These are phyloP conservation scores for Acer negundo DNA, from an alignment of 345 rosid species.

Conservation along the genomic window DNA sequence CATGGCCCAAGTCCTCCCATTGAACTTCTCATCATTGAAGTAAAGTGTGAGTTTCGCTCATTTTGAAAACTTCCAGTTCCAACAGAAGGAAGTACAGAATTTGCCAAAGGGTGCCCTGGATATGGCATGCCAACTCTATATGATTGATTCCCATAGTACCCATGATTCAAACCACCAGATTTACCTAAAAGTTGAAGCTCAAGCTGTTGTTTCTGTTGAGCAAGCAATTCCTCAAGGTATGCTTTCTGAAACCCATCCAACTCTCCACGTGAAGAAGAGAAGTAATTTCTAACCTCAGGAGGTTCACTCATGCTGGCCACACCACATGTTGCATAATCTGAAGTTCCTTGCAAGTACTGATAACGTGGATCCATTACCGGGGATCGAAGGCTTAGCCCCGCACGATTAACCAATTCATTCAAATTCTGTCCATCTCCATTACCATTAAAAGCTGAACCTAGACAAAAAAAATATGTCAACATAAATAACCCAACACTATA, in stretches of 20 bases:
- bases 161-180: constrained; percentile 49
- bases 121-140: constrained; percentile 53
- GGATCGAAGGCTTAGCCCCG: constrained; percentile 47
- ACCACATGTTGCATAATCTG: constrained; percentile 34
- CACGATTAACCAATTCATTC: constrained; percentile 49
- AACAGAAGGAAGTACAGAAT: constrained; percentile 51
- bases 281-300: constrained; percentile 42
- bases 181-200: constrained; percentile 46
- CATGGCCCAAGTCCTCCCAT: constrained; percentile 52
- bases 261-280: constrained; percentile 46
- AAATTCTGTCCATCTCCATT: constrained; percentile 41
- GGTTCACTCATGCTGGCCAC: constrained; percentile 43
- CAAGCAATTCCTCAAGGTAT: constrained; percentile 65
- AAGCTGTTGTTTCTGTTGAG: constrained; percentile 69
- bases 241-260: constrained; percentile 49
- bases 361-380: constrained; percentile 51
- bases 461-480: constrained; percentile 10
- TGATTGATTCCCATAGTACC: constrained; percentile 49
- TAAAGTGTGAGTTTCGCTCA: constrained; percentile 48
- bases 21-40: constrained; percentile 62
- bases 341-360: constrained; percentile 54
- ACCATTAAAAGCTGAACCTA: constrained; percentile 50
- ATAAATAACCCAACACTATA: background rate
- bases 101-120: constrained; percentile 47
- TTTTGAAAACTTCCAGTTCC: constrained; percentile 59